Conservation (phyloP, 73 alveolate species). For the Breviolum minutum region DNA sequence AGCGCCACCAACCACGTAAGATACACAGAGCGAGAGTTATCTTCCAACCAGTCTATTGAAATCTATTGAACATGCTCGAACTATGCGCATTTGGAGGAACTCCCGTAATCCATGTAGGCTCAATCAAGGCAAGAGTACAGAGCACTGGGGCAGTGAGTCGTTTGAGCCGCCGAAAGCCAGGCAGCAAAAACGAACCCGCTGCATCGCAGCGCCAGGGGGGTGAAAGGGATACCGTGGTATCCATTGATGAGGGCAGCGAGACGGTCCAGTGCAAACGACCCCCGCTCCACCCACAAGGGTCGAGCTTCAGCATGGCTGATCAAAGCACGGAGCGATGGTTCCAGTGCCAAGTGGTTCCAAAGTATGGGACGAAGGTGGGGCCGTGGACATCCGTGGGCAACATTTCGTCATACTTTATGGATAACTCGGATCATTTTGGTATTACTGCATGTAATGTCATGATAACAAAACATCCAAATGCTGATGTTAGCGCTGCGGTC, state of each 20-base stretch:
- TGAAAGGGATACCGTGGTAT: too few relatives aligned
- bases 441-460: background rate
- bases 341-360: constrained; percentile 63
- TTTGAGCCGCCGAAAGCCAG: constrained; percentile 43
- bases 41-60: background rate
- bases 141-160: constrained; percentile 13
- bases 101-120: background rate
- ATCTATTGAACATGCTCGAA: background rate
- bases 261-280: background rate
- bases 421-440: background rate
- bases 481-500: too few relatives aligned
- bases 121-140: background rate
- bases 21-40: too few relatives aligned
- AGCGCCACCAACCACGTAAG: background rate
- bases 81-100: background rate
- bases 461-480: too few relatives aligned
- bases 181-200: background rate
- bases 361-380: constrained; percentile 37
- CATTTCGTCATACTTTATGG: too few relatives aligned
- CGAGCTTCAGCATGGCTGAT: constrained; percentile 58
- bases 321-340: constrained; percentile 59
- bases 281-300: constrained; percentile 41
- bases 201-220: background rate
- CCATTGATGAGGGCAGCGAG: background rate
- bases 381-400: too few relatives aligned